Base-by-base conservation (phyloP, 768 basidiomycete genomes). In the Pisolithus orientalis region DNA sequence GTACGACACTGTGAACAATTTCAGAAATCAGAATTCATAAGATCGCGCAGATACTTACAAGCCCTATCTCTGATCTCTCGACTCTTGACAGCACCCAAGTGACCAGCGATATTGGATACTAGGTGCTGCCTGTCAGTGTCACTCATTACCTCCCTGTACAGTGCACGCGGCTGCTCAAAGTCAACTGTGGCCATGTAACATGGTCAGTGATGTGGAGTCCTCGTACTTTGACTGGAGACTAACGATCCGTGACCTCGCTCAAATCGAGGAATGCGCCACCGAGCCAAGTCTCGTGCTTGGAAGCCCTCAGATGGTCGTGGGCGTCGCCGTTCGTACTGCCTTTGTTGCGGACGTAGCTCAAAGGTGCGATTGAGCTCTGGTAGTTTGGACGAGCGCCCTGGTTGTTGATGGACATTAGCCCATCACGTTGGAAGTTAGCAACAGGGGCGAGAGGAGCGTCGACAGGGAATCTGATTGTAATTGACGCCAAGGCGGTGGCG, bases 381-480 rank as follows among this genome's bases (percentile, higher is more conserved):
- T 95, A 96, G 77, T 90, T 92, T 55, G 94, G 91, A 24, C 90
- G 80, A 53, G 74, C 66, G 56, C 91, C 94, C 70, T 95, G 93
- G 64, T 84, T 90, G 64, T 83, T 69, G 70, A 83, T 81, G 1
- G 82, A 73, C 70, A 72, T 76, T 7, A 70, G 51, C 21, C 94
- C 94, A 60, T 89, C 93, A 42, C 94, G 87, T 72, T 95, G 92
- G 87, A 94, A 95, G 80, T 95, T 94, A 55, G 82, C 78, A 50
- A 90, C 74, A 5, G 85, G 87, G 48, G 71, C 74, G 46, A 87
- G 65, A 1, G 92, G 87, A 5, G 82, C 77, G 67, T 97, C 97
- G 65, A 94, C 85, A 1, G 94, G 93, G 9, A 97, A 97, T 74
- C 62, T 95, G 88, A 62, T 85, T 78, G 72, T 90, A 88, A 74